Evolutionary conservation across 345 rosid genomes (phyloP), one percentile per base, ranked within the genome.

Genomic region (Euphorbia pulcherrima): DNA sequence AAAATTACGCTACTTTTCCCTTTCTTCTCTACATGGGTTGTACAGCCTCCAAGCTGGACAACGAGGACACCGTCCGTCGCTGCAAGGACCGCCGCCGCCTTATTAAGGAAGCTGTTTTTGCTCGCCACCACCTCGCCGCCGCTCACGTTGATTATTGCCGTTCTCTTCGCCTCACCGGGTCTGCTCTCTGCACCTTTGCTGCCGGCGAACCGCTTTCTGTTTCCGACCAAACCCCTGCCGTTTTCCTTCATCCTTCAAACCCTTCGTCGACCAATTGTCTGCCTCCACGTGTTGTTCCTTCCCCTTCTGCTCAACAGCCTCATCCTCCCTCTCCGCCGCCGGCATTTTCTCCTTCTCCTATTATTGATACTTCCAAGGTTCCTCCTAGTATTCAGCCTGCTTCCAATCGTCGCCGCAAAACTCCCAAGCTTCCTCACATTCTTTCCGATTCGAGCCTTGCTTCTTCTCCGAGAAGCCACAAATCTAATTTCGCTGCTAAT

Each of bases 51-150:
- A 91, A 90, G 78, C 90, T 91, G 17, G 99, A 89, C 74, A 91
- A 92, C 76, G 99, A 94, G 69, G 99, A 94, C 61, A 85, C 88
- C 0, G 99, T 94, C 5, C 75, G 97, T 59, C 88, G 92, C 23
- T 94, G 99, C 81, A 94, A 94, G 71, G 97, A 94, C 20, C 92
- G 99, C 6, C 96, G 99, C 74, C 97, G 96, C 83, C 80, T 94
- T 5, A 92, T 94, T 83, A 87, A 90, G 63, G 96, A 89, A 65
- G 90, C 97, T 24, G 97, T 94, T 56, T 74, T 57, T 68, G 84
- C 99, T 4, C 89, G 99, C 12, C 97, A 92, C 81, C 89, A 83
- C 41, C 78, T 94, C 0, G 97, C 99, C 28, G 84, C 88, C 0
- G 97, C 99, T 59, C 97, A 91, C 82, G 88, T 97, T 29, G 99